Conservation (phyloP, 2,329 filamentous ascomycete species). For the Ascochyta fabae region DNA sequence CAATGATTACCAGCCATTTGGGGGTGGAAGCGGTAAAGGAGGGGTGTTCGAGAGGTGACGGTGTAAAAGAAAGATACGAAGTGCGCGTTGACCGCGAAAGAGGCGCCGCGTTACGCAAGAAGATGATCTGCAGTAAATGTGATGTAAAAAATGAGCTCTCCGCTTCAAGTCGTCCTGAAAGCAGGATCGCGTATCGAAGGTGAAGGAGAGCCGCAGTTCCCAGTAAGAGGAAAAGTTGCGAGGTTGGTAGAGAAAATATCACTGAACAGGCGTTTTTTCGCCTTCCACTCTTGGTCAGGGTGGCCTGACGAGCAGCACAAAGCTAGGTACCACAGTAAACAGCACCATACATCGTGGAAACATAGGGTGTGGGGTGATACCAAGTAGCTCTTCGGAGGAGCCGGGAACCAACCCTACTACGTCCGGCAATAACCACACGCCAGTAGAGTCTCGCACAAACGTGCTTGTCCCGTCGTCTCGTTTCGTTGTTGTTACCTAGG, state of each 20-base stretch:
- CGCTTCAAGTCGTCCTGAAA: neutral
- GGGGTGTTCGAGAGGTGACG: neutral
- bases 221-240: neutral
- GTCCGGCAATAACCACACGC: conserved; percentile 21
- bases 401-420: conserved; percentile 29
- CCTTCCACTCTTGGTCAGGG: neutral
- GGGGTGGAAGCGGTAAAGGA: neutral
- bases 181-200: neutral
- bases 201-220: neutral
- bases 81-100: conserved; percentile 16
- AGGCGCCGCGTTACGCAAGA: conserved; percentile 20
- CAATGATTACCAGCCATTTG: neutral
- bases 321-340: conserved; percentile 34
- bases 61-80: conserved; percentile 1
- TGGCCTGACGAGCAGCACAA: conserved; percentile 3
- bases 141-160: neutral
- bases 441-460: conserved; percentile 26
- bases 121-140: neutral
- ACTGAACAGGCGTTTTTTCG: conserved; percentile 10
- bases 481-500: conserved; percentile 34
- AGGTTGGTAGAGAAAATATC: neutral
- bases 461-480: conserved; percentile 30
- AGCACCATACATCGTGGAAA: conserved; percentile 32
- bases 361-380: conserved; percentile 33
- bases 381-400: conserved; percentile 29